These are phyloP conservation scores for Tripidium arundinaceum DNA, from an alignment of 202 grass and related monocot species.

Conservation along the genomic window DNA sequence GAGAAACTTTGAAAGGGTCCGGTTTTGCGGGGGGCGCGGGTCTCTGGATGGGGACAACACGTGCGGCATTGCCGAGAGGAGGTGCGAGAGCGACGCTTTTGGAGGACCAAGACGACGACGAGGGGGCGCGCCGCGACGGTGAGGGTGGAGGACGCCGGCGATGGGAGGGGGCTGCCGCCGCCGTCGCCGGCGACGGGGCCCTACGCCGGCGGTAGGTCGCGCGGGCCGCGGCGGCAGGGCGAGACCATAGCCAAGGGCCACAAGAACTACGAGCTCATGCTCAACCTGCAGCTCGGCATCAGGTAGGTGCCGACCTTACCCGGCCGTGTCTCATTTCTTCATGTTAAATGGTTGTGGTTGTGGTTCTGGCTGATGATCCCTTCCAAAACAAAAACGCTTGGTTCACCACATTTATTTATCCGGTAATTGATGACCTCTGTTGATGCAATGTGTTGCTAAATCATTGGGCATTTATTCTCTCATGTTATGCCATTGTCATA, in stretches of 20 bases:
- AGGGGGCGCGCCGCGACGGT: constrained; percentile 35
- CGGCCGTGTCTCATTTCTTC: not conserved
- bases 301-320: constrained; percentile 37
- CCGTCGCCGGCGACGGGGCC: constrained; percentile 53
- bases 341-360: not conserved
- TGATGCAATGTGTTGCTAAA: not conserved
- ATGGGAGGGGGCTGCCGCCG: constrained; percentile 45
- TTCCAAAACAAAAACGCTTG: not conserved
- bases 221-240: constrained; percentile 66
- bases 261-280: constrained; percentile 99
- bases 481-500: not conserved
- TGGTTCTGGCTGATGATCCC: not conserved
- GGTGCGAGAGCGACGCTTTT: constrained; percentile 17
- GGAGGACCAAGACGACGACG: constrained; percentile 27
- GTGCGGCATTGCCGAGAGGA: constrained; percentile 54
- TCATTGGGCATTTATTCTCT: not conserved
- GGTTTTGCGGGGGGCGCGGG: constrained; percentile 46
- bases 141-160: constrained; percentile 60
- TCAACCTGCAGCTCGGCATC: constrained; percentile 98
- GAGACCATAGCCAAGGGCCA: constrained; percentile 91
- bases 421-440: not conserved
- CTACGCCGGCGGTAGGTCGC: constrained; percentile 40
- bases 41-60: constrained; percentile 72
- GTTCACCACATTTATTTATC: not conserved
- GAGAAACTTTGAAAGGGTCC: constrained; percentile 44